Evolutionary conservation across 192 early-diverging fungal species (phyloP).

Genomic region (Entomortierella beljakovae): DNA sequence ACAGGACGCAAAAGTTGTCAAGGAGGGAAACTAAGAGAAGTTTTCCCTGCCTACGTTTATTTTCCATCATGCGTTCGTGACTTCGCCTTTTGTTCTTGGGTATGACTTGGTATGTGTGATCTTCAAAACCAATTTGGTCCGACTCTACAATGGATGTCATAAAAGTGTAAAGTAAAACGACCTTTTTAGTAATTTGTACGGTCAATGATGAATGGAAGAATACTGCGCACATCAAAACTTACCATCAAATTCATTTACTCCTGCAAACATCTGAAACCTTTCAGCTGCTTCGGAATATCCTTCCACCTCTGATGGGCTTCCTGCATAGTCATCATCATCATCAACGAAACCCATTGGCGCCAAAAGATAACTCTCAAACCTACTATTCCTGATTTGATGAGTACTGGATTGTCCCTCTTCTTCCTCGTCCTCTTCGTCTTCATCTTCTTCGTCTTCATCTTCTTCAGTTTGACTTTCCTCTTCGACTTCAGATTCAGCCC

Average conservation of each 20-base stretch:
- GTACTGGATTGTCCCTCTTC: neutral
- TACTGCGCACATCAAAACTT: neutral
- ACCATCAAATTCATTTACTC: slow-evolving; percentile 51
- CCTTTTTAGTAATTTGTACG: neutral
- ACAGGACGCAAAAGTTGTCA: slow-evolving; percentile 91
- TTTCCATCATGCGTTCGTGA: slow-evolving; percentile 46
- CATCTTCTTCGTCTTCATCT: slow-evolving; percentile 19
- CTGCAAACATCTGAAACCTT: slow-evolving; percentile 45
- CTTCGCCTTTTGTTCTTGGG: slow-evolving; percentile 36
- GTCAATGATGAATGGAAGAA: neutral
- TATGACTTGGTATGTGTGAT: slow-evolving; percentile 37
- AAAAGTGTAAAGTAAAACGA: neutral
- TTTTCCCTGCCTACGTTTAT: slow-evolving; percentile 66
- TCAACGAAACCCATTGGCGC: slow-evolving; percentile 49
- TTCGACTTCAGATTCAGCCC: neutral
- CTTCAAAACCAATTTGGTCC: slow-evolving; percentile 43
- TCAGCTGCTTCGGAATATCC: slow-evolving; percentile 42
- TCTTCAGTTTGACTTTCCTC: neutral
- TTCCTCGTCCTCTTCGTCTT: slow-evolving; percentile 9
- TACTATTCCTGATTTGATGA: neutral
- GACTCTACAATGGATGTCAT: slow-evolving; percentile 17
- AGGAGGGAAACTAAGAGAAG: slow-evolving; percentile 89
- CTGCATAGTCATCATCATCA: slow-evolving; percentile 33
- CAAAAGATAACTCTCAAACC: slow-evolving; percentile 33
- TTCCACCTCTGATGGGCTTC: slow-evolving; percentile 11